phyloP scores from a whole-genome alignment of 2,329 filamentous ascomycete species.

The Ceratocystis huliohia region DNA sequence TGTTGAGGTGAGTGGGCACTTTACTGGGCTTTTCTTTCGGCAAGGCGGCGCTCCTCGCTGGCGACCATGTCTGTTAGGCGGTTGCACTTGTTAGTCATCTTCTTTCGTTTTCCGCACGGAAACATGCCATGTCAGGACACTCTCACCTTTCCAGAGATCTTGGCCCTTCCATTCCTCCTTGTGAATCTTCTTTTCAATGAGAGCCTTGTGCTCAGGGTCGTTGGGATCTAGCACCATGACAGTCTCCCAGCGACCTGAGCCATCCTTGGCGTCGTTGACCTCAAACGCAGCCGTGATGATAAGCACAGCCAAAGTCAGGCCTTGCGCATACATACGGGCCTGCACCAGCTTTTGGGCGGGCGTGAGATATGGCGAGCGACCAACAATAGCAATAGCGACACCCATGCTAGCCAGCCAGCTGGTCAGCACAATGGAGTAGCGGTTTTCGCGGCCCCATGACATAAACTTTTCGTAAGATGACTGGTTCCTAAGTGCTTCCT shows the following conservation, averaged over 20 bases:
- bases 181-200: slow-evolving; percentile 78
- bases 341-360: slow-evolving; percentile 82
- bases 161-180: slow-evolving; percentile 79
- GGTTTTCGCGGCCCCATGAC: slow-evolving; percentile 64
- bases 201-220: slow-evolving; percentile 67
- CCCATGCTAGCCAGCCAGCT: slow-evolving; percentile 75
- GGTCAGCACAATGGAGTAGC: slow-evolving; percentile 73
- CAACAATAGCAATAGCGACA: slow-evolving; percentile 60
- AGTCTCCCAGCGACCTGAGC: slow-evolving; percentile 71
- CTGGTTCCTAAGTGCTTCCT: slow-evolving; percentile 45
- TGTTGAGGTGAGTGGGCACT: neutral
- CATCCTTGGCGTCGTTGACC: slow-evolving; percentile 60
- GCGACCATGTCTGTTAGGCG: slow-evolving; percentile 58
- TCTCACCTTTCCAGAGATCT: slow-evolving; percentile 79
- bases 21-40: slow-evolving; percentile 29
- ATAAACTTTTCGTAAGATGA: slow-evolving; percentile 46
- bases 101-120: neutral
- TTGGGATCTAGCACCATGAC: slow-evolving; percentile 67
- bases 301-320: slow-evolving; percentile 71
- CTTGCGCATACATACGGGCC: slow-evolving; percentile 88
- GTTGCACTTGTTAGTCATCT: slow-evolving; percentile 17
- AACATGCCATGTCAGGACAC: neutral
- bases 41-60: slow-evolving; percentile 55
- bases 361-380: slow-evolving; percentile 61
- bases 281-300: slow-evolving; percentile 75